These are phyloP conservation scores for Pyrenophora tritici-repentis DNA, from an alignment of 2,329 filamentous ascomycete species.

Conservation along the genomic window DNA sequence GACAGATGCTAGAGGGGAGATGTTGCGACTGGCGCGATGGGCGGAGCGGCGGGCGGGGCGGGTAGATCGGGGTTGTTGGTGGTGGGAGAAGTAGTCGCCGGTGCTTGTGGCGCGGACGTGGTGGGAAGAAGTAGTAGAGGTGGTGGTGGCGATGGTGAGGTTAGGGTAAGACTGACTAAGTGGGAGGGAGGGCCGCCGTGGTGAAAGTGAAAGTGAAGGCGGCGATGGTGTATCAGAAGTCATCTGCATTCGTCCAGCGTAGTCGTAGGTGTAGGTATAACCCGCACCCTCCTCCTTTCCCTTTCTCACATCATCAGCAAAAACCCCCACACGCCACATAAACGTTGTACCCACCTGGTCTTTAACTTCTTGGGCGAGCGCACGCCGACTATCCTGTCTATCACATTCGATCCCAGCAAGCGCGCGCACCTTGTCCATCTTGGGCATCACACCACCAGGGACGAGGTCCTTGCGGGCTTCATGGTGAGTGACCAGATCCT, in stretches of 20 bases:
- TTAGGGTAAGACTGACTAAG: not conserved
- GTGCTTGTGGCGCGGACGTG: conserved; percentile 11
- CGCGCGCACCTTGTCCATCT: conserved; percentile 9
- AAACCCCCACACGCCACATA: not conserved
- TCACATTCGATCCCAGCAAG: conserved; percentile 17
- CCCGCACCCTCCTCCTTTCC: conserved; percentile 1
- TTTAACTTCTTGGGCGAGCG: conserved; percentile 2
- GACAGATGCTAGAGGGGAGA: conserved; percentile 1
- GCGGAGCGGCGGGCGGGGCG: not conserved
- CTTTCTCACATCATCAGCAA: conserved; percentile 5
- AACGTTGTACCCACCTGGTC: conserved; percentile 16
- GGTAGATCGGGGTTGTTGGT: too few relatives aligned
- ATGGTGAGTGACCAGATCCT: conserved; percentile 15
- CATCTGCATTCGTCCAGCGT: too few relatives aligned
- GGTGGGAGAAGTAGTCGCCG: conserved; percentile 15
- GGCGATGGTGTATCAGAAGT: too few relatives aligned
- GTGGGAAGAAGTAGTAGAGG: too few relatives aligned
- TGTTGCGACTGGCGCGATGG: not conserved
- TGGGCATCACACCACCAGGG: conserved; percentile 6
- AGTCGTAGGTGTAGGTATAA: too few relatives aligned
- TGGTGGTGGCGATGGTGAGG: too few relatives aligned
- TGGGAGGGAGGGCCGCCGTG: not conserved
- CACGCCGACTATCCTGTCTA: conserved; percentile 11
- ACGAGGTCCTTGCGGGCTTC: conserved; percentile 15
- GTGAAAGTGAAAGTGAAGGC: too few relatives aligned